Percentiles rank a stretch among this genome's conserved stretches.
Evolutionary conservation across 768 basidiomycete species (phyloP).

Genomic region (Naganishia vaughanmartiniae): DNA sequence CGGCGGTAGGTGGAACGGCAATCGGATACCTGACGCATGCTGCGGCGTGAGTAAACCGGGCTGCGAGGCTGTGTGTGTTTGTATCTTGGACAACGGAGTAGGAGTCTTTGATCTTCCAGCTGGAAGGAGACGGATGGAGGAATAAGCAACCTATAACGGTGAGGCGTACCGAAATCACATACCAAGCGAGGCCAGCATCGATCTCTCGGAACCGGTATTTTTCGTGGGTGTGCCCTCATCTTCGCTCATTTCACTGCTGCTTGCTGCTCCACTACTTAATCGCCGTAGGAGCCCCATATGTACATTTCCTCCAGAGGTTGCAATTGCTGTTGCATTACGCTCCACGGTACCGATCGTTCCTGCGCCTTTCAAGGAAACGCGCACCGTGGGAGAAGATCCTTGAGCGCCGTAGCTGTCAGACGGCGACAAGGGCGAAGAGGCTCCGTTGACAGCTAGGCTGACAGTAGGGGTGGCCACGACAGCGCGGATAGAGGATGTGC

Average conservation of each 20-base stretch:
- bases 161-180: neutral
- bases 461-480: conserved; percentile 3
- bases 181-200: conserved; percentile 12
- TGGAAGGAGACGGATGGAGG: neutral
- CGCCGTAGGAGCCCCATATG: conserved; percentile 41
- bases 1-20: conserved; percentile 10
- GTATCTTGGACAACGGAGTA: conserved; percentile 25
- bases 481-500: neutral
- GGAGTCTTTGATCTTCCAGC: conserved; percentile 24
- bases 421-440: conserved; percentile 20
- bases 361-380: conserved; percentile 29
- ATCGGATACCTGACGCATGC: conserved; percentile 4
- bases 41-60: conserved; percentile 9
- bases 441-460: neutral
- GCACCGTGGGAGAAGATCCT: conserved; percentile 42
- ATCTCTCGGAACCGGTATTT: conserved; percentile 2
- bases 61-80: neutral
- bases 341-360: conserved; percentile 13
- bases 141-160: neutral
- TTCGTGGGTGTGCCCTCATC: conserved; percentile 50
- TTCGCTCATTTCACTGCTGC: conserved; percentile 41
- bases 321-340: conserved; percentile 17
- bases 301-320: conserved; percentile 11
- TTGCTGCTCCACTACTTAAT: conserved; percentile 35
- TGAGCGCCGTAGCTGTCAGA: conserved; percentile 29